Base-by-base conservation (phyloP, 257 asterid genomes). In the Solanum peruvianum region DNA sequence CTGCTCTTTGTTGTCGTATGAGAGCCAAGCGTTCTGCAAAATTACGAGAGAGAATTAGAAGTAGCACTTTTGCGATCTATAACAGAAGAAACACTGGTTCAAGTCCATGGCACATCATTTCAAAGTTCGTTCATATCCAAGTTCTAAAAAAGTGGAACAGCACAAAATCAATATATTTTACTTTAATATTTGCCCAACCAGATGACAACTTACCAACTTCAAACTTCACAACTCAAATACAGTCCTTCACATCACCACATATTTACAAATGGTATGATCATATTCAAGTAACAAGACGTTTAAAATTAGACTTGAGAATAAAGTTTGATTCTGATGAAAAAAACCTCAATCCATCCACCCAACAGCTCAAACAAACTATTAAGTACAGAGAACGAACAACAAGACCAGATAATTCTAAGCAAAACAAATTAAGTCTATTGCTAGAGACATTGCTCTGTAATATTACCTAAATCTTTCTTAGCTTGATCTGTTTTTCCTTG, bases 401-500 rank as follows among this genome's bases (percentile, higher is more conserved):
- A 18, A 29, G 69, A 80, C 42, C 25, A 49, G 18, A 47, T 37
- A 44, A 45, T 4, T 78, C 6, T 27, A 45, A 25, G 16, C 42
- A 49, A 81, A 29, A 47, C 69, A 81, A 49, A 18, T 5, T 33
- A 16, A 49, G 85, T 31, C 13, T 21, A 81, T 31, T 29, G 31
- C 31, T 81, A 81, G 85, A 81, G 67, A 13, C 23, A n/a, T 81
- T 29, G 29, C 69, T 31, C 69, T 18, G 69, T 49, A 45, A 52
- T 81, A 29, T 81, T 90, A 97, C 99, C 99, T 91, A 97, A 91
- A 91, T 97, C 99, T 87, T 97, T 97, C 94, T 58, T 94, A 47
- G 99, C 95, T 89, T 94, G 98, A 1, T 97, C 99, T 4, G 99
- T 97, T 92, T 97, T 95, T 80, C 99, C 99, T 90, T 95, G 98